Base-by-base conservation (phyloP, 345 rosid genomes). In the Microthlaspi erraticum region DNA sequence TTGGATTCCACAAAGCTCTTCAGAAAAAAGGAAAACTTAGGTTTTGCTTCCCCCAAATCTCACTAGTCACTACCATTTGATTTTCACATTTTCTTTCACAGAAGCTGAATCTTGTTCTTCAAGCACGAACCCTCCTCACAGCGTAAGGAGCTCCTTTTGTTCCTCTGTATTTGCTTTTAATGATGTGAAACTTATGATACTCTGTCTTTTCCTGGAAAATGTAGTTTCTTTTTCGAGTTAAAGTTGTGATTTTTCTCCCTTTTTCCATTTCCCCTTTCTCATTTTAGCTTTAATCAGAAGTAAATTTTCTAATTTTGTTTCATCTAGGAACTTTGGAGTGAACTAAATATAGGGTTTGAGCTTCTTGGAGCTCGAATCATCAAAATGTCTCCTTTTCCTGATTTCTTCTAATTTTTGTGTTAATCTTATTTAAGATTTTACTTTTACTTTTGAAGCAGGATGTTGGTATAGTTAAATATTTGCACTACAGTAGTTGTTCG, bases 11-110 rank as follows among this genome's bases (percentile, higher is more conserved):
- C 64, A 26, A 50, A 42, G 32, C 18, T 13, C 18, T 11, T 33
- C 14, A 49, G 18, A 23, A 10, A 2, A 74, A 48, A 36, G 49
- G 26, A 50, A 16, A 42, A 34, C 38, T 58, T 50, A 53, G 55
- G 75, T 68, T 55, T 76, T 34, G 73, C 63, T 52, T 68, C 62
- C 45, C 49, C 45, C 49, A 48, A 70, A 14, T 56, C 57, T 77
- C 67, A 59, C 19, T 43, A 8, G 64, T n/a, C n/a, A n/a, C n/a
- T n/a, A n/a, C 55, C 37, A 16, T 29, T 48, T 58, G 12, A 4
- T 37, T 57, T 65, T 13, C n/a, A 19, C 79, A 60, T 53, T 62
- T 61, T 68, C 6, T 8, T 60, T n/a, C 2, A 7, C 3, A n/a
- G 20, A 66, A 11, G 5, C 12, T 37, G 59, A 55, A 56, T 18